phyloP scores from a whole-genome alignment of 2,329 filamentous ascomycete genomes.

The Arthrobotrys entomopaga region DNA sequence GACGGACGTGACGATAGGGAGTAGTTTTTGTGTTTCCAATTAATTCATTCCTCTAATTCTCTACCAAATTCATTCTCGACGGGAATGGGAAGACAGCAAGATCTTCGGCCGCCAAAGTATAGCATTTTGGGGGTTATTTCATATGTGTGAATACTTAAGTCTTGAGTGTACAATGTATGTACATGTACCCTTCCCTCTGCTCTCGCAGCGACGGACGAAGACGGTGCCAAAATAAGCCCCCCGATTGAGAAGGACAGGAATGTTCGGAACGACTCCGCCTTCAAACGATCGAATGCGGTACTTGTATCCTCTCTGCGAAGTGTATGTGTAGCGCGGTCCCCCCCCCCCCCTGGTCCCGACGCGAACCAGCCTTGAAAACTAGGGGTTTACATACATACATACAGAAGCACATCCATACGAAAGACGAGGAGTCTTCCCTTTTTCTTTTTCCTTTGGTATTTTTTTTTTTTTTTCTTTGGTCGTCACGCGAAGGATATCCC shows the following conservation, averaged over 20 bases:
- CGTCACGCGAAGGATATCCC: neutral
- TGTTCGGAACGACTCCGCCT: slow-evolving; percentile 55
- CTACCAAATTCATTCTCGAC: neutral
- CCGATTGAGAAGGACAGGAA: slow-evolving; percentile 54
- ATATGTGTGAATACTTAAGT: slow-evolving; percentile 17
- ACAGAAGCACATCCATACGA: neutral
- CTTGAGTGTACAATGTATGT: too few relatives aligned
- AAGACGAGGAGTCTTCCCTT: slow-evolving; percentile 4
- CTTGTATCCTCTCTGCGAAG: slow-evolving; percentile 19
- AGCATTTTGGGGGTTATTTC: slow-evolving; percentile 24
- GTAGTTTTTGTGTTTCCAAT: neutral
- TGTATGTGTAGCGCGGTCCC: slow-evolving; percentile 32
- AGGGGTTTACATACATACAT: slow-evolving; percentile 22
- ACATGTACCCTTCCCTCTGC: too few relatives aligned
- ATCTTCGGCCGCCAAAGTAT: slow-evolving; percentile 42
- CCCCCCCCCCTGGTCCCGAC: slow-evolving; percentile 26
- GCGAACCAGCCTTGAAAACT: slow-evolving; percentile 37
- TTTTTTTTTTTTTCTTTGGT: too few relatives aligned
- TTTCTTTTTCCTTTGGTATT: too few relatives aligned
- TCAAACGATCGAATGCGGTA: slow-evolving; percentile 49
- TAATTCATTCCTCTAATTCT: slow-evolving; percentile 26
- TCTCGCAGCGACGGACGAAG: slow-evolving; percentile 5
- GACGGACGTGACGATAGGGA: too few relatives aligned
- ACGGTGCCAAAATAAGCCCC: slow-evolving; percentile 40
- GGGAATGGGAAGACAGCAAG: slow-evolving; percentile 44